Percentiles rank a stretch among this genome's conserved stretches.
phyloP scores from a whole-genome alignment of 108 stramenopile species.

The Epithemia pelagica region DNA sequence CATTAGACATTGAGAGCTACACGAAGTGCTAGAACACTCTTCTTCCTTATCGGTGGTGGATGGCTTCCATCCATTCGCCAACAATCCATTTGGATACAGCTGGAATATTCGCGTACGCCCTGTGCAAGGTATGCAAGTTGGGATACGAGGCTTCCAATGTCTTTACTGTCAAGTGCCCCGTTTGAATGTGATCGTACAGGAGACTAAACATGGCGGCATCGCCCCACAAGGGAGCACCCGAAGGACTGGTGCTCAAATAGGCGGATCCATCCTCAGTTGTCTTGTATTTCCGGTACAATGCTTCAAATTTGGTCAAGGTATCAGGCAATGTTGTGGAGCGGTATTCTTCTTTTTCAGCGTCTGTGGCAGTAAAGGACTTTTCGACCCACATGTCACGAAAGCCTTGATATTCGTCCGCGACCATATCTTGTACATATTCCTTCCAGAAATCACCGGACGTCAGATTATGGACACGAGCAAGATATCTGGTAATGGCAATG shows the following conservation, averaged over 20 bases:
- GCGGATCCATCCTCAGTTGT: constrained; percentile 1
- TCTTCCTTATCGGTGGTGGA: no score
- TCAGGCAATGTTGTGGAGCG: neutral
- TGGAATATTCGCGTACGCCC: no score
- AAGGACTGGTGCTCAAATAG: constrained; percentile 1
- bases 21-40: no score
- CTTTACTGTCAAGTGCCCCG: neutral
- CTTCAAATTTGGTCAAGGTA: neutral
- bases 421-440: constrained; percentile 8
- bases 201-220: constrained; percentile 5
- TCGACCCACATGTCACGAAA: constrained; percentile 10
- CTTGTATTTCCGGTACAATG: constrained; percentile 6
- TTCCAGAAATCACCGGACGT: no score
- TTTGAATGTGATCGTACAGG: neutral
- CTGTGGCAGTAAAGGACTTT: neutral
- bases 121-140: no score
- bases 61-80: no score
- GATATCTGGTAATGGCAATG: constrained; percentile 3
- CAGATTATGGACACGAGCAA: constrained; percentile 3
- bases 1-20: no score
- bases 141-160: neutral
- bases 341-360: constrained; percentile 1
- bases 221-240: neutral
- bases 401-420: constrained; percentile 10
- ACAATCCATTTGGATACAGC: no score